Base-by-base conservation (phyloP, 352 stramenopile species). In the Globisporangium alternatum region DNA sequence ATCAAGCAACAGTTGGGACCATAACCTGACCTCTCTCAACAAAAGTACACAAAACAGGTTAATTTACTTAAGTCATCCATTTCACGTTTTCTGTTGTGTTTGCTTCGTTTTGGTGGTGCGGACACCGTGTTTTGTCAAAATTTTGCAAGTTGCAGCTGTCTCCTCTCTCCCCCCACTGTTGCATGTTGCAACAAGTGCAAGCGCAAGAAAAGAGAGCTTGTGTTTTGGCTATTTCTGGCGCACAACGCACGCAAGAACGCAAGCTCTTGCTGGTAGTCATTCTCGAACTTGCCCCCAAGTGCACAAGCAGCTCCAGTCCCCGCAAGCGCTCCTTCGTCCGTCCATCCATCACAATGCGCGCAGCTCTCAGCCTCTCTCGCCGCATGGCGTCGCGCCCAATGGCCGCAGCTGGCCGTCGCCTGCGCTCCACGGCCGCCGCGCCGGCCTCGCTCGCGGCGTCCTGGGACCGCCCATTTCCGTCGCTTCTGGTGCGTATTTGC, bases 381-480 rank as follows among this genome's bases (percentile, higher is more conserved):
- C 71, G 67, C 54, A 35, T 82, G 33, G 10, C 56, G 7, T 52
- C 28, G 19, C 51, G 51, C 28, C 30, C 51, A 28, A 41, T 22
- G 44, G 64, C 49, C 30, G 65, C 30, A 58, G 58, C 15, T 22
- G 43, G 6, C 55, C 39, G 48, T 17, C 44, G 54, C 65, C 62
- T 62, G 53, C 60, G 33, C 62, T 80, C 75, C 33, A 83, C 78
- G 7, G 77, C 78, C 1, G 73, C 82, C 0, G 76, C 69, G 33
- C 88, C 83, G 15, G 76, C 69, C 30, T 90, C 83, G 44, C 81
- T 90, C 49, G 47, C 80, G 21, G 79, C 83, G 2, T 88, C 79
- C 0, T 94, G 85, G 85, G 85, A 91, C 39, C 76, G 78, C 0
- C 81, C 83, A 4, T 94, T 94, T 62, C 85, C 85, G 21, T 92